Conservation (phyloP, 305 asterid species). For the Striga hermonthica region DNA sequence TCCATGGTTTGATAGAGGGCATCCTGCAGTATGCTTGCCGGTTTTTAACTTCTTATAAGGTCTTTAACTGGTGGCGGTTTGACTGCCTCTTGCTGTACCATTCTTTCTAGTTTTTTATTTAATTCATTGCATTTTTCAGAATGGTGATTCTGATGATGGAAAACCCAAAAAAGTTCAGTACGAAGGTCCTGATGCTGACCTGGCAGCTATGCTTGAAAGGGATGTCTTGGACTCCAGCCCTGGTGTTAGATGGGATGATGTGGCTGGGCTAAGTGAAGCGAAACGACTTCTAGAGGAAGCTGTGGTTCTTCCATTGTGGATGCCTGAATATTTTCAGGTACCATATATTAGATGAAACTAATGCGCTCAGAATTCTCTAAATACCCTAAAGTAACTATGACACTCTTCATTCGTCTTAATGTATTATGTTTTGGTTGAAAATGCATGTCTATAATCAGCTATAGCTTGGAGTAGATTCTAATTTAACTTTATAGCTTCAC, state of each 20-base stretch:
- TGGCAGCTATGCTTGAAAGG: constrained; percentile 99
- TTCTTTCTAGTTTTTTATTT: constrained; percentile 23
- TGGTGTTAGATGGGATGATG: constrained; percentile 99
- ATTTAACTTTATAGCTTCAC: neutral
- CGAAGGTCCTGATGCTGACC: constrained; percentile 95
- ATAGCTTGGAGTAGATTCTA: constrained; percentile 16
- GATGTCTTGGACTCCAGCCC: constrained; percentile 92
- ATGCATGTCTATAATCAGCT: constrained; percentile 20
- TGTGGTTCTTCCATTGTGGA: constrained; percentile 97
- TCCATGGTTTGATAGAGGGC: constrained; percentile 16
- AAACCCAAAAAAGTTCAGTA: constrained; percentile 74
- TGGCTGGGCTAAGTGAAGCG: constrained; percentile 96
- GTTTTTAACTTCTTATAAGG: constrained; percentile 7
- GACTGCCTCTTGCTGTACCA: neutral
- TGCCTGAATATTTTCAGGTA: constrained; percentile 99
- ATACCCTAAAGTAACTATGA: constrained; percentile 3
- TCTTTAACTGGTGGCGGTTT: constrained; percentile 16
- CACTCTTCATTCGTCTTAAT: constrained; percentile 8
- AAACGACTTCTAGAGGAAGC: constrained; percentile 98
- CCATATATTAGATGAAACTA: constrained; percentile 26
- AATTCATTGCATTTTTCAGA: constrained; percentile 42
- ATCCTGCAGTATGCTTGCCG: constrained; percentile 10
- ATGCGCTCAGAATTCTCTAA: constrained; percentile 8
- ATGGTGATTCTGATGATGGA: constrained; percentile 84
- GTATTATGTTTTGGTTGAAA: neutral